Base-by-base conservation (phyloP, 257 asterid species). In the Rubia yunnanensis region DNA sequence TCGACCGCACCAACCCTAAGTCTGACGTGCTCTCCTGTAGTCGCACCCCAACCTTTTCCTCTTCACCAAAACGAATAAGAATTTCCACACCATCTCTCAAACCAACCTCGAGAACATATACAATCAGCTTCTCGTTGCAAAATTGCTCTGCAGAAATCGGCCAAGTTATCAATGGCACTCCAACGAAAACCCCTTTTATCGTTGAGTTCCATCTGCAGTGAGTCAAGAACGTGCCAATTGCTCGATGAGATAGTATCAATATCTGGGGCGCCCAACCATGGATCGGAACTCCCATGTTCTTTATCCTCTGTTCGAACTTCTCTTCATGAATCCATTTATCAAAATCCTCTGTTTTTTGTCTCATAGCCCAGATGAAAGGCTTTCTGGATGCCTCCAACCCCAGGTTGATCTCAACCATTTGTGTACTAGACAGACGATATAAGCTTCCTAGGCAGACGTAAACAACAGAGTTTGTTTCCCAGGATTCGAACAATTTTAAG, bases 401-500 rank as follows among this genome's bases (percentile, higher is more conserved):
- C 11, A 83, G 67, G 0, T 77, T 85, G 1, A 85, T 81, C 79
- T 85, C 87, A 5, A 72, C 39, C 66, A 81, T 61, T 13, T 85
- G 89, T 0, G 71, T 50, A 0, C 75, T 59, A 0, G 84, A 30
- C 22, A 77, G 60, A 0, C 80, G 80, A 11, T 79, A 62, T 13
- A 81, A 61, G 69, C 87, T 85, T 9, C 92, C 92, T 1, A 81
- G 78, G 34, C 89, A 85, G 0, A 74, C 82, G 14, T 73, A 85
- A 38, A 85, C 54, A 3, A 76, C 83, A 0, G 86, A 81, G 46
- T 32, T 14, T 27, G 71, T 24, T n/a, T 69, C 76, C 36, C 44
- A 7, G 26, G 26, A 59, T 31, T 31, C 44, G 7, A 59, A 44
- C 64, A 24, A 59, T 59, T 18, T 17, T 22, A 59, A 59, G 27